Percentiles rank a stretch among this genome's conserved stretches.
phyloP scores from a whole-genome alignment of 192 early-diverging fungal genomes.

The Umbelopsis sp. region DNA sequence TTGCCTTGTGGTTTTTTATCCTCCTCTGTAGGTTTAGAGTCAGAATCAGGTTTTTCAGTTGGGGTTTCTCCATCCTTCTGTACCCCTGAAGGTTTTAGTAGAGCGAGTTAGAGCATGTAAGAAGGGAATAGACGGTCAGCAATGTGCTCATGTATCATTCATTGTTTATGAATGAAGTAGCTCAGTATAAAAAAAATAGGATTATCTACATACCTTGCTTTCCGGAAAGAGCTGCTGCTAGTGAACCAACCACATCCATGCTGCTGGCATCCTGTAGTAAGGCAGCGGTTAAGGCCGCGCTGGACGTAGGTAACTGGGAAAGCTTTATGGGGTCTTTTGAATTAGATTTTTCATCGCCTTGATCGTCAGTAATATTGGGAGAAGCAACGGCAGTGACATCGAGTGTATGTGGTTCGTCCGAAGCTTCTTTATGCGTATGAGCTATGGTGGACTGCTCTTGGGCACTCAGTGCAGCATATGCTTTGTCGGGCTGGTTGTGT shows the following conservation, averaged over 20 bases:
- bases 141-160: too few relatives aligned
- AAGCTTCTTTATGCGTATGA: conserved; percentile 10
- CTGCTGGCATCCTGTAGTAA: conserved; percentile 25
- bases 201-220: conserved; percentile 22
- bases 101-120: neutral
- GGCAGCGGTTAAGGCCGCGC: conserved; percentile 29
- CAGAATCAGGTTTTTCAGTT: neutral
- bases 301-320: neutral
- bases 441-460: conserved; percentile 10
- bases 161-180: neutral
- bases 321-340: neutral
- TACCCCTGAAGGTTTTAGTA: neutral
- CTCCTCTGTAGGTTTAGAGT: neutral
- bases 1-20: neutral
- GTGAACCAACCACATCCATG: conserved; percentile 16
- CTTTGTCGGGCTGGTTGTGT: neutral
- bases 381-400: conserved; percentile 25
- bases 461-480: conserved; percentile 9
- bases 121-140: neutral
- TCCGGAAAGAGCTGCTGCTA: conserved; percentile 22
- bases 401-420: conserved; percentile 12
- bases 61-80: neutral
- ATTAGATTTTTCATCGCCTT: neutral
- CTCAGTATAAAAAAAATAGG: neutral
- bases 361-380: neutral